phyloP scores from a whole-genome alignment of 106 monocot species.

The Agapanthus africanus region DNA sequence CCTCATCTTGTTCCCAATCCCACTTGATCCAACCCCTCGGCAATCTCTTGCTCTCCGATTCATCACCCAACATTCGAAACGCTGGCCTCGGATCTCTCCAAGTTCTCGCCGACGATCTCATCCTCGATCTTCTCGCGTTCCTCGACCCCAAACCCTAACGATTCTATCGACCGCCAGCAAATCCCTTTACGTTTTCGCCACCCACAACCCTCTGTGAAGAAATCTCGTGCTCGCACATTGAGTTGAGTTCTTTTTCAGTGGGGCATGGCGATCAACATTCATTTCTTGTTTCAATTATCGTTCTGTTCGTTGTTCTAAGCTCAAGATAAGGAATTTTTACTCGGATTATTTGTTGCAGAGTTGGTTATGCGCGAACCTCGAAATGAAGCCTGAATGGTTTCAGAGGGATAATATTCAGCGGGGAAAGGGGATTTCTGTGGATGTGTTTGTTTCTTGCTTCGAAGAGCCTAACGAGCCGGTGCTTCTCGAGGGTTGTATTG shows the following conservation, averaged over 20 bases:
- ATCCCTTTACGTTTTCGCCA: slow-evolving; percentile 75
- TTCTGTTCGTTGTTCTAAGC: neutral
- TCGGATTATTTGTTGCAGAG: slow-evolving; percentile 99
- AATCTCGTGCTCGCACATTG: slow-evolving; percentile 51
- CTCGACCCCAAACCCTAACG: slow-evolving; percentile 45
- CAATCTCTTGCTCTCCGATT: slow-evolving; percentile 51
- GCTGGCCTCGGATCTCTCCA: slow-evolving; percentile 64
- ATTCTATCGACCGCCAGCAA: slow-evolving; percentile 47
- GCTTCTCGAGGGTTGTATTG: slow-evolving; percentile 70
- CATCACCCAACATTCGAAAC: slow-evolving; percentile 64
- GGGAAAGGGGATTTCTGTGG: slow-evolving; percentile 43
- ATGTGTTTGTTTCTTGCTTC: slow-evolving; percentile 54
- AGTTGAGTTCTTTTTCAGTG: slow-evolving; percentile 47
- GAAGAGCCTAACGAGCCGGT: slow-evolving; percentile 90
- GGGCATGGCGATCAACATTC: slow-evolving; percentile 75
- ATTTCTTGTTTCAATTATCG: slow-evolving; percentile 8
- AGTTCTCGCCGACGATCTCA: slow-evolving; percentile 64
- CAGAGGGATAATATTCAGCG: slow-evolving; percentile 58
- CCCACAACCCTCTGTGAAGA: slow-evolving; percentile 86
- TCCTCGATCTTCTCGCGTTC: slow-evolving; percentile 70
- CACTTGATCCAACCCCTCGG: slow-evolving; percentile 82
- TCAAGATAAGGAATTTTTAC: slow-evolving; percentile 55
- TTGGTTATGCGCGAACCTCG: slow-evolving; percentile 90
- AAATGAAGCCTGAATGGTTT: slow-evolving; percentile 90
- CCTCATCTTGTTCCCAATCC: slow-evolving; percentile 22